Conservation (phyloP, 148 eudicot genomes). For the Gaultheria prostrata region DNA sequence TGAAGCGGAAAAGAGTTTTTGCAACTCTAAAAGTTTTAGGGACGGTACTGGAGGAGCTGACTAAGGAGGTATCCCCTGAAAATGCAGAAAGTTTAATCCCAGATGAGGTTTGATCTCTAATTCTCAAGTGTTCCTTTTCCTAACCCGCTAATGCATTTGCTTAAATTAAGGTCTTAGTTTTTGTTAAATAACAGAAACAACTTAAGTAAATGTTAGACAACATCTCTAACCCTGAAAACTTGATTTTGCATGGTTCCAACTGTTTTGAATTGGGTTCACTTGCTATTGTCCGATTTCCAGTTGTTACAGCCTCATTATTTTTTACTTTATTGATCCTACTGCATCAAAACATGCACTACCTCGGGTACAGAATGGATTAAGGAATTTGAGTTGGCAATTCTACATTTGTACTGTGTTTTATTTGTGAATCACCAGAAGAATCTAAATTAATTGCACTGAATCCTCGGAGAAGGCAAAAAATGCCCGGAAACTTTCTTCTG, state of each 20-base stretch:
- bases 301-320: neutral
- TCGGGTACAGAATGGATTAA: neutral
- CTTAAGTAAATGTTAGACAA: neutral
- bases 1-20: constrained; percentile 82
- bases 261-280: neutral
- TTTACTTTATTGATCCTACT: neutral
- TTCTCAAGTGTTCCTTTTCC: neutral
- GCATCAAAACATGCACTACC: neutral
- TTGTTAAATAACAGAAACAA: neutral
- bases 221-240: neutral
- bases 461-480: neutral
- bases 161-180: neutral
- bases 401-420: neutral
- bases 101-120: constrained; percentile 59
- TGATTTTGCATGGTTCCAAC: neutral
- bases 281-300: neutral
- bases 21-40: constrained; percentile 90
- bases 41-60: constrained; percentile 81
- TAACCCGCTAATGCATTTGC: neutral
- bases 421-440: neutral
- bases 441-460: neutral
- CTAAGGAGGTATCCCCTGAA: constrained; percentile 81
- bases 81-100: constrained; percentile 85
- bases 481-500: neutral
- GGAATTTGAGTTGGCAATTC: neutral